These are phyloP conservation scores for Boletus sp. DNA, from an alignment of 768 basidiomycete genomes.

Conservation along the genomic window DNA sequence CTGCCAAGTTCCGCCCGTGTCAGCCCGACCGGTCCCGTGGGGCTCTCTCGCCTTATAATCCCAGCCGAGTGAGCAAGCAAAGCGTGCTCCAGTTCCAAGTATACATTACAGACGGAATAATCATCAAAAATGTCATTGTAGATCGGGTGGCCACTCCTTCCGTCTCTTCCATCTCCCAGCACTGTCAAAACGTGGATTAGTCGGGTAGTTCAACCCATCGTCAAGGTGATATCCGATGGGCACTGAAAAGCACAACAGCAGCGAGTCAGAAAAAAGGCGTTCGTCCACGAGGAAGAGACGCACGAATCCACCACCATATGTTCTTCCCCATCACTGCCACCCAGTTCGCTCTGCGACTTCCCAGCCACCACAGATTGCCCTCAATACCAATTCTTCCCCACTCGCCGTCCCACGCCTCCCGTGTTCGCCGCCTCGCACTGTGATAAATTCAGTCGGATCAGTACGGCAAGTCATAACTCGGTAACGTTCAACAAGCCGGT, in stretches of 20 bases:
- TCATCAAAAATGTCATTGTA: constrained; percentile 43
- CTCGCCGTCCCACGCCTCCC: constrained; percentile 64
- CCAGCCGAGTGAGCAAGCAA: background rate
- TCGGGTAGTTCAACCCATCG: constrained; percentile 62
- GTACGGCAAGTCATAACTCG: background rate
- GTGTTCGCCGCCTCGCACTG: constrained; percentile 49
- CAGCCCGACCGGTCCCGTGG: background rate
- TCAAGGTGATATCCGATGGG: constrained; percentile 49
- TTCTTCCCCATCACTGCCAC: constrained; percentile 75
- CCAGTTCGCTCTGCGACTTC: constrained; percentile 63
- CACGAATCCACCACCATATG: constrained; percentile 74
- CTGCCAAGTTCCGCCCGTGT: constrained; percentile 21
- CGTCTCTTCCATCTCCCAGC: constrained; percentile 66
- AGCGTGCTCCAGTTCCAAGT: background rate
- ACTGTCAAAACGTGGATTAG: constrained; percentile 70
- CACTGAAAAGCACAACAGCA: constrained; percentile 29
- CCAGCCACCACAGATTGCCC: constrained; percentile 87
- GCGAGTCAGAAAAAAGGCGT: background rate
- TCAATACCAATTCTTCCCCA: constrained; percentile 77
- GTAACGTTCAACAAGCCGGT: background rate
- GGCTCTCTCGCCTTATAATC: background rate
- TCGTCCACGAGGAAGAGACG: constrained; percentile 34
- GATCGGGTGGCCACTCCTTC: constrained; percentile 64
- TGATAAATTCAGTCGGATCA: background rate
- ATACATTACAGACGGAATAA: background rate